Base-by-base conservation (phyloP, 2,329 filamentous ascomycete species). In the Teratosphaeria zuluensis region DNA sequence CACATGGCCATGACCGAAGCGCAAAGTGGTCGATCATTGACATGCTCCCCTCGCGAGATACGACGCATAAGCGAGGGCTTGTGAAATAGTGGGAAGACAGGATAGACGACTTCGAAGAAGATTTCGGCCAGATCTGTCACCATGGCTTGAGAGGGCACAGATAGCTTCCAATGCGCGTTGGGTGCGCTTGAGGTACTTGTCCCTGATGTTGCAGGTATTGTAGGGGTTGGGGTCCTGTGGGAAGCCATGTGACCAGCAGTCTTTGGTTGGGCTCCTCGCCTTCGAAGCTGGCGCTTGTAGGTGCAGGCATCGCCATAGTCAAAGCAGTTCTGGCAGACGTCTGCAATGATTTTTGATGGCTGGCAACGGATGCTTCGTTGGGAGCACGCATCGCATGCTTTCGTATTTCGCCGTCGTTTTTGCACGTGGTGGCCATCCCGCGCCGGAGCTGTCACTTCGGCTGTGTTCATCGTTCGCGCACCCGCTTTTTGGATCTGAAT, bases 51-150 rank as follows among this genome's bases (percentile, higher is more conserved):
- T 11, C 71, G 66, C 5, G 73, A 64, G n/a, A 80, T 66, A 51
- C 72, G 73, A 8, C 72, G 65, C 30, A 74, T 64, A 48, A 78
- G 72, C 24, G 74, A 76, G 21, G 72, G 72, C 46, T 73, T 73
- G 64, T 82, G 77, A 62, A 82, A 82, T 32, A 81, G 69, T 4
- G 80, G 79, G 60, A 81, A 78, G 56, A 81, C 77, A 2, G 80
- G 79, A 66, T 81, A 81, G n/a, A 81, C 75, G 53, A 79, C 74
- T 59, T 80, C 77, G 66, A 79, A 78, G 69, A 80, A 81, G 9
- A 81, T 71, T n/a, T 78, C 73, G 19, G 33, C 8, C 9, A 38
- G 14, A 9, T 11, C 33, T 12, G 33, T 38, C 33, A 16, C 33
- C 33, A 38, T 38, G 33, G 33, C 33, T 11, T 3, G 14, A 16